Evolutionary conservation across 192 early-diverging fungal genomes (phyloP).

Genomic region (Umbelopsis sp.): DNA sequence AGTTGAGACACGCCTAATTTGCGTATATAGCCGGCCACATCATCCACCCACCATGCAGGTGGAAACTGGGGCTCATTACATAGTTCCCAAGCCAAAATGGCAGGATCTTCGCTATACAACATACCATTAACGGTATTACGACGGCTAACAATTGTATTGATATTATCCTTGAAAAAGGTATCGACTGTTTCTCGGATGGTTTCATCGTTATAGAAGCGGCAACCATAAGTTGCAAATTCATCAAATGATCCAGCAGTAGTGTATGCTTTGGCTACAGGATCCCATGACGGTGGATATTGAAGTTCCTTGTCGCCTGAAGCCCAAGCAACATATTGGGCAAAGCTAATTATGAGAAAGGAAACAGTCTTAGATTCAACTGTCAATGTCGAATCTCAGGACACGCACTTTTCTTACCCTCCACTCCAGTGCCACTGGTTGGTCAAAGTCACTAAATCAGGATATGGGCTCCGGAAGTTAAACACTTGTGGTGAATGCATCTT

Average conservation of each 20-base stretch:
- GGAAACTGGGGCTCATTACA: slow-evolving; percentile 69
- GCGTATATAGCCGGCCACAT: slow-evolving; percentile 50
- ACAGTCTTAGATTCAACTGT: too few species aligned
- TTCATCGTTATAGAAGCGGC: slow-evolving; percentile 52
- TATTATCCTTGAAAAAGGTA: slow-evolving; percentile 46
- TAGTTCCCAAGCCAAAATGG: slow-evolving; percentile 70
- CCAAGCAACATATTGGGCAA: slow-evolving; percentile 66
- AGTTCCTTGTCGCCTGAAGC: slow-evolving; percentile 43
- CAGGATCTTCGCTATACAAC: slow-evolving; percentile 56
- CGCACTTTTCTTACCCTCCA: slow-evolving; percentile 48
- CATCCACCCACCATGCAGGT: slow-evolving; percentile 51
- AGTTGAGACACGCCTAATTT: slow-evolving; percentile 53
- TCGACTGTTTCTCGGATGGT: slow-evolving; percentile 32
- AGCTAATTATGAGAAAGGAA: slow-evolving; percentile 2
- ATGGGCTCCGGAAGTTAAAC: too few species aligned
- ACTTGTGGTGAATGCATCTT: too few species aligned
- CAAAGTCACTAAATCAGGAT: slow-evolving; percentile 40
- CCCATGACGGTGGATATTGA: slow-evolving; percentile 51
- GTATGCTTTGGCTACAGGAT: slow-evolving; percentile 14
- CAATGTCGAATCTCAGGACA: not conserved
- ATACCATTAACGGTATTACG: slow-evolving; percentile 51
- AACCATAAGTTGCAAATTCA: slow-evolving; percentile 48
- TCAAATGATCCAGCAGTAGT: slow-evolving; percentile 35
- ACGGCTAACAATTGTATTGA: slow-evolving; percentile 45
- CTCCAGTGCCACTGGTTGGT: slow-evolving; percentile 77